Conservation (phyloP, 2,329 filamentous ascomycete genomes). For the Alternaria angustiovoidea region DNA sequence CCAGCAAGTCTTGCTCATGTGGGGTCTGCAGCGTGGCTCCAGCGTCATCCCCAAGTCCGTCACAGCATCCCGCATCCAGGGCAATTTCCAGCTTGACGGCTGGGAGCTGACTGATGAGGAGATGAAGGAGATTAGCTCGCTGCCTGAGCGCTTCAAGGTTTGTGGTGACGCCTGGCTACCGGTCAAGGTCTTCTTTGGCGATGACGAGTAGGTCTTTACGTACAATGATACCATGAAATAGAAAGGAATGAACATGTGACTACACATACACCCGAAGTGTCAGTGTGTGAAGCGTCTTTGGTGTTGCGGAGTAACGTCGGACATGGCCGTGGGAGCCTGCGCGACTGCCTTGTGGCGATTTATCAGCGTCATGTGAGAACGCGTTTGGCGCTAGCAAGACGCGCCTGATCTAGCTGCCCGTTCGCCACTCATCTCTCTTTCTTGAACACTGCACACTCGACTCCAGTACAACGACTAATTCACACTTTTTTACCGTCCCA, state of each 20-base stretch:
- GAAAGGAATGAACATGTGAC: slow-evolving; percentile 3
- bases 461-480: background rate
- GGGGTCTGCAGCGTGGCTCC: slow-evolving; percentile 82
- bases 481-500: background rate
- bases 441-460: slow-evolving; percentile 8
- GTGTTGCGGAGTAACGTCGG: background rate
- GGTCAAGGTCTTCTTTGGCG: slow-evolving; percentile 81
- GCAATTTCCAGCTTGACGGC: slow-evolving; percentile 77
- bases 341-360: slow-evolving; percentile 7
- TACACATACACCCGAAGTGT: no score
- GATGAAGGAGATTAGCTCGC: slow-evolving; percentile 70
- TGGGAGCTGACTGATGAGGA: slow-evolving; percentile 78
- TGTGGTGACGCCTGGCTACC: slow-evolving; percentile 79
- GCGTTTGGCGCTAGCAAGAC: slow-evolving; percentile 33
- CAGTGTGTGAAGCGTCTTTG: background rate
- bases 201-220: slow-evolving; percentile 69
- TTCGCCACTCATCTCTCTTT: slow-evolving; percentile 22
- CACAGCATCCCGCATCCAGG: slow-evolving; percentile 74
- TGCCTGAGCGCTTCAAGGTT: slow-evolving; percentile 76
- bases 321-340: background rate
- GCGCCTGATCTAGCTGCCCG: slow-evolving; percentile 13
- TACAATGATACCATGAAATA: slow-evolving; percentile 24
- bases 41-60: slow-evolving; percentile 88
- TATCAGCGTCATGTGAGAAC: slow-evolving; percentile 31
- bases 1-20: slow-evolving; percentile 80